Base-by-base conservation (phyloP, 257 asterid species). In the Penstemon davidsonii region DNA sequence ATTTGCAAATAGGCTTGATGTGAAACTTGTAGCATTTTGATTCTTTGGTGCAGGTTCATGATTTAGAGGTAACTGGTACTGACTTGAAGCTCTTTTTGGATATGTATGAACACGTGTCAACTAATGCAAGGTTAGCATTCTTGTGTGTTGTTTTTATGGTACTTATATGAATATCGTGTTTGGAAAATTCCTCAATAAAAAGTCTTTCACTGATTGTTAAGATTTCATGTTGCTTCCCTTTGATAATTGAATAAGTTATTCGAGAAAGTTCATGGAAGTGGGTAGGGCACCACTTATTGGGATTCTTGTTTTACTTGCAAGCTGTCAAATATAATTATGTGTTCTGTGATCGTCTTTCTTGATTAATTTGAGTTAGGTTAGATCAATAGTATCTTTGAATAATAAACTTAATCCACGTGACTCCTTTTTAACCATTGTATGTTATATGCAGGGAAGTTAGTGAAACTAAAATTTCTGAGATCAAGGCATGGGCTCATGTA, bases 401-500 rank as follows among this genome's bases (percentile, higher is more conserved):
- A 40, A 62, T 63, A 19, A 61, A 41, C 42, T 57, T 15, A 64
- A 52, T 15, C n/a, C 8, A 33, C 42, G 8, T 1, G 8, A 7
- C 60, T 54, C 37, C 42, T 44, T 69, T 67, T 66, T 37, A 41
- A 63, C 47, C 62, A 73, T 75, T 68, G 45, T 65, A 8, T 69
- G 59, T 63, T 68, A 73, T 75, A 33, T 79, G 79, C 84, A 94
- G 99, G 82, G 96, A 89, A 71, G 86, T 86, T 50, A 71, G 65
- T 56, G 96, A 86, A 78, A 96, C 98, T 76, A 88, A 85, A 79
- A 77, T 70, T 64, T 77, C 79, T 5, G 99, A 94, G 80, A 83
- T 76, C 66, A 81, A 80, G 87, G 96, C 98, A 63, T 94, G 96
- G 96, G 96, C 95, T 67, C 84, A 64, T 75, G 96, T 91, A 69